Conservation (phyloP, 495 filamentous ascomycete genomes). For the Hypoxylon fragiforme region DNA sequence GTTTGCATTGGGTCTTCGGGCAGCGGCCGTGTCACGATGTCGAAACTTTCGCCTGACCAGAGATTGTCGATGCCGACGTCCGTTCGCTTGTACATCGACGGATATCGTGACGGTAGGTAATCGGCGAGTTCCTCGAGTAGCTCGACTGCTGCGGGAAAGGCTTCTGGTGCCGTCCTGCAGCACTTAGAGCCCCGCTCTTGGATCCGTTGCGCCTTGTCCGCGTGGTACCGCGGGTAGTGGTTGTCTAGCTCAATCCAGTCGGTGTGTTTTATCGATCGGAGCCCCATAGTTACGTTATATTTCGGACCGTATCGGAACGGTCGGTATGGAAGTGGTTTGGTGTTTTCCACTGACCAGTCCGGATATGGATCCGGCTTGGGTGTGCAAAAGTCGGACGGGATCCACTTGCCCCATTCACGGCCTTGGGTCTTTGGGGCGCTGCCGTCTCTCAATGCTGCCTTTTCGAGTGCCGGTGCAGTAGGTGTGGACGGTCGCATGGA, state of each 20-base stretch:
- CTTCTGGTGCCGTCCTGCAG: slow-evolving; percentile 71
- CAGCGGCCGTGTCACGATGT: slow-evolving; percentile 67
- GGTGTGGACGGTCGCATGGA: slow-evolving; percentile 27
- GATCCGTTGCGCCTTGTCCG: slow-evolving; percentile 72
- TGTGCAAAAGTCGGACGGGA: slow-evolving; percentile 66
- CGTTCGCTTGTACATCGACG: slow-evolving; percentile 69
- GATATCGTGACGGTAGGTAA: slow-evolving; percentile 84
- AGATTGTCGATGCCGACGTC: slow-evolving; percentile 70
- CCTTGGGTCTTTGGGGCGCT: slow-evolving; percentile 19
- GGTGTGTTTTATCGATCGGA: slow-evolving; percentile 74
- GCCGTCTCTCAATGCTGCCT: slow-evolving; percentile 7
- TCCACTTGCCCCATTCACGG: slow-evolving; percentile 62
- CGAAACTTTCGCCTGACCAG: slow-evolving; percentile 72
- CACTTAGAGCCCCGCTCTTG: slow-evolving; percentile 70
- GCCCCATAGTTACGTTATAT: slow-evolving; percentile 78
- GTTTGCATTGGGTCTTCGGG: slow-evolving; percentile 83
- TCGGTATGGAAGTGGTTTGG: slow-evolving; percentile 81
- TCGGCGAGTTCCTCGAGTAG: slow-evolving; percentile 73
- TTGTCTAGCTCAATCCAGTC: slow-evolving; percentile 93
- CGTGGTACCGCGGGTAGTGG: slow-evolving; percentile 76
- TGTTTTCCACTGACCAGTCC: slow-evolving; percentile 68
- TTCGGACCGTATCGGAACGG: slow-evolving; percentile 80
- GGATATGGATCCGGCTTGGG: slow-evolving; percentile 69
- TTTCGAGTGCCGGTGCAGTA: slow-evolving; percentile 26
- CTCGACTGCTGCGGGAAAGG: slow-evolving; percentile 76